A percentile compares a stretch with the other conserved stretches of the same genome.
Conservation (phyloP, 1,284 basidiomycete species). For the Malassezia nana region DNA sequence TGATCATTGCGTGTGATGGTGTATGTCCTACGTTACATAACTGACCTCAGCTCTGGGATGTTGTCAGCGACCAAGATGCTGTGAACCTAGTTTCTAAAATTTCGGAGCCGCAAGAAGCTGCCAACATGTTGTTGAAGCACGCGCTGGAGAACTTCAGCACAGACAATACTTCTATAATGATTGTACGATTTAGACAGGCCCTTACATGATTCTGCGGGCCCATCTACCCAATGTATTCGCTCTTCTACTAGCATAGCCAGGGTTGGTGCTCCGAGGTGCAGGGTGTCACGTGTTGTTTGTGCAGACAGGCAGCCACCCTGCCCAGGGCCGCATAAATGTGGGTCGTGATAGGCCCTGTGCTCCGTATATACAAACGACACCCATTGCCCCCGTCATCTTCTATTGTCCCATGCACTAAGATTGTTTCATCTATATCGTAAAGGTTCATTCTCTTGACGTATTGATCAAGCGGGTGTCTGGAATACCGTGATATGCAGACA, state of each 20-base stretch:
- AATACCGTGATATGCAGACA: neutral
- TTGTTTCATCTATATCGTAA: neutral
- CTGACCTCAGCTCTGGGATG: constrained; percentile 80
- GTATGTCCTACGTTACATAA: constrained; percentile 54
- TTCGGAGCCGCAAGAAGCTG: constrained; percentile 72
- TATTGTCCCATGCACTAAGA: neutral
- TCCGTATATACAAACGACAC: neutral
- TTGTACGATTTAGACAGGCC: constrained; percentile 27
- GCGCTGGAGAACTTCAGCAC: constrained; percentile 78
- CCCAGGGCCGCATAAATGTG: neutral
- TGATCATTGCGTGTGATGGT: constrained; percentile 95
- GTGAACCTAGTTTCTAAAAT: constrained; percentile 70
- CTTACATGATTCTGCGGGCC: neutral
- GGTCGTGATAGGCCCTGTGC: neutral
- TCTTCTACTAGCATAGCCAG: neutral
- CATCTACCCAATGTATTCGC: neutral
- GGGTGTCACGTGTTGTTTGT: neutral
- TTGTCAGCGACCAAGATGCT: constrained; percentile 80
- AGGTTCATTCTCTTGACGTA: neutral
- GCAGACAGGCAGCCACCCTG: neutral
- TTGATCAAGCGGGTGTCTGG: neutral
- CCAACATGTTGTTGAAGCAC: constrained; percentile 66
- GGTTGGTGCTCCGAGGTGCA: too few species aligned
- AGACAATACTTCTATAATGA: constrained; percentile 59
- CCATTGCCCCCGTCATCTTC: neutral